Evolutionary conservation across 208 protist genomes (phyloP).

Genomic region (Acanthamoeba lenticulata): DNA sequence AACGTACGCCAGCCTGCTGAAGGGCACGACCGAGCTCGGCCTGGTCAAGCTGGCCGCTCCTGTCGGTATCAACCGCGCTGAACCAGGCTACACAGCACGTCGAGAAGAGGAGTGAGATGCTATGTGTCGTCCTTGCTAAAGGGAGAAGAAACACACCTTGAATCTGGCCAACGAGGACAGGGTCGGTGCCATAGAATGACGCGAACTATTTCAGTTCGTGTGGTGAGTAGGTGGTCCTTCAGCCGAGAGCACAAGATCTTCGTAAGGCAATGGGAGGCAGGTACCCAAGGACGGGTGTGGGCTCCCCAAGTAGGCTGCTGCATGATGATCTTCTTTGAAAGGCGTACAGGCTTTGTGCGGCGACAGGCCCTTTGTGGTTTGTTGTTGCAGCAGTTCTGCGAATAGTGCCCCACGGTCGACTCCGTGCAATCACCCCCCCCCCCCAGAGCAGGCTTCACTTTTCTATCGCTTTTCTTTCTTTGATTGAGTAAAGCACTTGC

Average conservation of each 20-base stretch:
- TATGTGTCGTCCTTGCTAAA: neutral
- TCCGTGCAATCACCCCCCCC: too few species aligned
- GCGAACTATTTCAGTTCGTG: neutral
- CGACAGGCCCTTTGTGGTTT: too few species aligned
- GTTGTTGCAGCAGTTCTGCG: too few species aligned
- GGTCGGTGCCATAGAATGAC: neutral
- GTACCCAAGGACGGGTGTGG: neutral
- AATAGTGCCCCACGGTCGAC: too few species aligned
- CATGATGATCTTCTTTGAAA: too few species aligned
- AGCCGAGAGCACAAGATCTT: too few species aligned
- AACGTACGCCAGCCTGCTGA: neutral
- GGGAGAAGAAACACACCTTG: neutral
- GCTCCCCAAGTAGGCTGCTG: neutral
- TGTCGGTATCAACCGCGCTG: neutral
- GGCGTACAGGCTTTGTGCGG: too few species aligned
- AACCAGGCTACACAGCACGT: neutral
- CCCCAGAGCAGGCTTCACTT: too few species aligned
- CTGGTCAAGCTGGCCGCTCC: neutral
- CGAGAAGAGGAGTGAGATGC: neutral
- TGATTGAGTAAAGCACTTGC: too few species aligned
- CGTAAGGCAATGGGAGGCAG: neutral
- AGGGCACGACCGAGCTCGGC: neutral
- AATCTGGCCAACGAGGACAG: neutral
- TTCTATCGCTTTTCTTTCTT: too few species aligned
- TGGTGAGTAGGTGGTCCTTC: too few species aligned